Evolutionary conservation across 257 asterid genomes (phyloP).

Genomic region (Solanum habrochaites): DNA sequence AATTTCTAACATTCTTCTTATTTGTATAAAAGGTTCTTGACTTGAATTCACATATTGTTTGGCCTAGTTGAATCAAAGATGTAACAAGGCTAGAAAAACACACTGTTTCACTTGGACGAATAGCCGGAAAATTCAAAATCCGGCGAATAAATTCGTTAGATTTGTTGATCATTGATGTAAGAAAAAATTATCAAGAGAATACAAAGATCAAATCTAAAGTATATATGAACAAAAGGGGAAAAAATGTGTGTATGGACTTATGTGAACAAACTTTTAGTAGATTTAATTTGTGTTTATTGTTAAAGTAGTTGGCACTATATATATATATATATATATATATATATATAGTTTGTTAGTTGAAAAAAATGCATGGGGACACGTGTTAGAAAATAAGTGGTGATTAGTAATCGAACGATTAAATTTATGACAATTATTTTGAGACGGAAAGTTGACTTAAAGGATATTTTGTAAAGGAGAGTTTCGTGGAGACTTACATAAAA

Average conservation of each 20-base stretch:
- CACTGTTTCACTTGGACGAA: slow-evolving; percentile 59
- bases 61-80: slow-evolving; percentile 38
- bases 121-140: slow-evolving; percentile 71
- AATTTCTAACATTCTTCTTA: slow-evolving; percentile 29
- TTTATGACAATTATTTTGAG: slow-evolving; percentile 6
- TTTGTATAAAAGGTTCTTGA: slow-evolving; percentile 37
- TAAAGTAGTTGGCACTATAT: slow-evolving; percentile 6
- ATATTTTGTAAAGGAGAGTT: slow-evolving; percentile 5
- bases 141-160: slow-evolving; percentile 55
- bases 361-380: slow-evolving; percentile 12
- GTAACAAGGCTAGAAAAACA: slow-evolving; percentile 27
- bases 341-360: not conserved
- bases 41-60: slow-evolving; percentile 31
- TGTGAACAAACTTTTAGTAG: not conserved
- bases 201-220: not conserved
- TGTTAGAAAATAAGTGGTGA: slow-evolving; percentile 9
- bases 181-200: not conserved
- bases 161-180: slow-evolving; percentile 35
- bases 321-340: slow-evolving; percentile 20
- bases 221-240: not conserved
- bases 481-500: slow-evolving; percentile 1
- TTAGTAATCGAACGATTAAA: not conserved
- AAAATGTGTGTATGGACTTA: not conserved
- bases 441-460: not conserved
- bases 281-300: not conserved